A percentile compares a stretch with the other conserved stretches of the same genome.
These are phyloP conservation scores for Monosporascus sp. DNA, from an alignment of 2,329 filamentous ascomycete genomes.

Conservation along the genomic window DNA sequence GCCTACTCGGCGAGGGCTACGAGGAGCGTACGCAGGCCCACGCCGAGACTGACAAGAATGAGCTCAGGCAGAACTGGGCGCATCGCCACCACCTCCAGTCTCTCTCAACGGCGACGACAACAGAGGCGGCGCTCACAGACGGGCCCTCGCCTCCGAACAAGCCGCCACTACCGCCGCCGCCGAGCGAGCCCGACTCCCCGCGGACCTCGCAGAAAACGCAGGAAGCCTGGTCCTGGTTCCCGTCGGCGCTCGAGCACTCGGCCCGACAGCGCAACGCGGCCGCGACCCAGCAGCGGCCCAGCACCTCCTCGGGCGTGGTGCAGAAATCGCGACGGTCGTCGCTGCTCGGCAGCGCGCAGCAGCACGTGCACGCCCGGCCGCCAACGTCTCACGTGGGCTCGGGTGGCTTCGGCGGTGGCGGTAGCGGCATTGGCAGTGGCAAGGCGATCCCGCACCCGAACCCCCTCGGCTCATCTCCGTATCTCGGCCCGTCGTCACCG, in stretches of 20 bases:
- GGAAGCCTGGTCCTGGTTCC: slow-evolving; percentile 31
- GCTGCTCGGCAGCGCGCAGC: slow-evolving; percentile 10
- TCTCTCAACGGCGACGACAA: slow-evolving; percentile 18
- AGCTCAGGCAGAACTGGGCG: slow-evolving; percentile 14
- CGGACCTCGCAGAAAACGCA: slow-evolving; percentile 4
- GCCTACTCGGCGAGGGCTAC: slow-evolving; percentile 47
- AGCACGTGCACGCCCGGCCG: slow-evolving; percentile 1
- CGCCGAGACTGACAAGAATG: slow-evolving; percentile 17
- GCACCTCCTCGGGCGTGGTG: slow-evolving; percentile 13
- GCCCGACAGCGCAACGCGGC: slow-evolving; percentile 16
- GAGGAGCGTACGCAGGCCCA: slow-evolving; percentile 40
- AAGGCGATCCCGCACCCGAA: slow-evolving; percentile 7
- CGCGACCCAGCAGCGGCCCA: slow-evolving; percentile 18
- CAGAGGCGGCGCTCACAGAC: slow-evolving; percentile 44
- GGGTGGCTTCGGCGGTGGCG: background rate
- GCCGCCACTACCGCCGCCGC: slow-evolving; percentile 8
- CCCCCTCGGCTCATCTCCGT: slow-evolving; percentile 13
- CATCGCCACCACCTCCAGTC: slow-evolving; percentile 9
- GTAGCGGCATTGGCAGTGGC: background rate
- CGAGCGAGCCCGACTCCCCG: slow-evolving; percentile 22
- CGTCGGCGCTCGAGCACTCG: slow-evolving; percentile 30
- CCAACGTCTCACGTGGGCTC: background rate
- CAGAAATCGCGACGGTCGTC: slow-evolving; percentile 7
- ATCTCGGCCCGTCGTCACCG: background rate
- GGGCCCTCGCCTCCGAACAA: slow-evolving; percentile 53